phyloP scores from a whole-genome alignment of 495 filamentous ascomycete species.

The Aspergillus olivimuriae region DNA sequence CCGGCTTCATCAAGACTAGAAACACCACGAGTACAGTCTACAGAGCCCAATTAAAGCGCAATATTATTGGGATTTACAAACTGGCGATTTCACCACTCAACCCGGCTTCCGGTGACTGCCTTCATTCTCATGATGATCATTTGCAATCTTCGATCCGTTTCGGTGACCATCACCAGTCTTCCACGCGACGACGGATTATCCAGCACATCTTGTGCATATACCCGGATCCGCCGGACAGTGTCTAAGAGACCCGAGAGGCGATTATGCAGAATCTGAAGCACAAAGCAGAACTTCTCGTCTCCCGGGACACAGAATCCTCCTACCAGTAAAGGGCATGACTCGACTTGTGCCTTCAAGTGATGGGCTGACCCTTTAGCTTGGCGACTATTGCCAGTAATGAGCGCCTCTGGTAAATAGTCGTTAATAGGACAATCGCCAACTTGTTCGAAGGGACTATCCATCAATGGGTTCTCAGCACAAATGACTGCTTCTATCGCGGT shows the following conservation, averaged over 20 bases:
- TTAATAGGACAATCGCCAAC: conserved; percentile 5
- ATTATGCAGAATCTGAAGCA: conserved; percentile 26
- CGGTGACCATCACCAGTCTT: conserved; percentile 30
- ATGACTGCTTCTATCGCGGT: conserved; percentile 22
- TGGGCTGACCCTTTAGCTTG: conserved; percentile 6
- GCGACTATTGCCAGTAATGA: not conserved
- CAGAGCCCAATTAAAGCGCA: too few relatives aligned
- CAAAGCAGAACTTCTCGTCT: conserved; percentile 29
- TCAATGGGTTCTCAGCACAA: conserved; percentile 9
- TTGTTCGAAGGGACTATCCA: conserved; percentile 12
- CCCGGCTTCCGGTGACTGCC: conserved; percentile 10
- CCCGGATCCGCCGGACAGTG: conserved; percentile 22
- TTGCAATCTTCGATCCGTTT: conserved; percentile 32
- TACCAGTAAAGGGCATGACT: conserved; percentile 24
- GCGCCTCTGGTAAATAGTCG: conserved; percentile 1
- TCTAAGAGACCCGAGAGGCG: conserved; percentile 22
- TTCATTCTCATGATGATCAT: conserved; percentile 30
- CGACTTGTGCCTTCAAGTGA: conserved; percentile 18
- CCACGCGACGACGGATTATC: conserved; percentile 18
- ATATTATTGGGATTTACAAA: not conserved
- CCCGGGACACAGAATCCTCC: conserved; percentile 24
- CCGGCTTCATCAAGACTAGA: too few relatives aligned
- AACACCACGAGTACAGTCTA: too few relatives aligned
- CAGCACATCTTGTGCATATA: conserved; percentile 22
- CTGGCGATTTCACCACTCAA: not conserved